phyloP scores from a whole-genome alignment of 1,139 yeast genomes.

The Sugiyamaella paludigena region DNA sequence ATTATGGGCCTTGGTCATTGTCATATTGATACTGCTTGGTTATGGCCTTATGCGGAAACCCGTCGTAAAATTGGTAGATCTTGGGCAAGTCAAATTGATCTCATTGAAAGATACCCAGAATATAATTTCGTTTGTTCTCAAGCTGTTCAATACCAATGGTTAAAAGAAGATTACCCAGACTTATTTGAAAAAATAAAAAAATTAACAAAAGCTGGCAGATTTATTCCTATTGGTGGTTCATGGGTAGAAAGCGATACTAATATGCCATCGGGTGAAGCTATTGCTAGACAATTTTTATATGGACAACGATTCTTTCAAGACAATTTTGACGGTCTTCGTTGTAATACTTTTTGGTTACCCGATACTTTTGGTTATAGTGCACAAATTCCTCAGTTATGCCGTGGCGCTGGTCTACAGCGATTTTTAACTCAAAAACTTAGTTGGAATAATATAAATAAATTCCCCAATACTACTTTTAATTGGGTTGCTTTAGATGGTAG shows the following conservation, averaged over 20 bases:
- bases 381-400: constrained; percentile 89
- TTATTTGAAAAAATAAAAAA: constrained; percentile 60
- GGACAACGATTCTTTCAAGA: constrained; percentile 85
- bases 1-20: constrained; percentile 89
- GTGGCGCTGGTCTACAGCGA: constrained; percentile 72
- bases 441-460: constrained; percentile 89
- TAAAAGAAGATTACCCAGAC: constrained; percentile 78
- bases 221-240: constrained; percentile 89
- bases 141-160: constrained; percentile 93
- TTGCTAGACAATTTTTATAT: constrained; percentile 78
- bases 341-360: constrained; percentile 89
- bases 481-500: constrained; percentile 94
- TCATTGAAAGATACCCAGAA: constrained; percentile 85
- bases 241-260: constrained; percentile 98
- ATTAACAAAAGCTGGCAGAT: constrained; percentile 68
- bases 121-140: constrained; percentile 92
- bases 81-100: constrained; percentile 86
- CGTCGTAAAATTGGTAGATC: constrained; percentile 86
- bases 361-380: constrained; percentile 95
- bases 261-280: constrained; percentile 86
- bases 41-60: constrained; percentile 97
- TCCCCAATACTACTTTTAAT: constrained; percentile 89
- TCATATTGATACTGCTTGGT: constrained; percentile 96
- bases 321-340: constrained; percentile 64
- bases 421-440: constrained; percentile 89